A percentile compares a stretch with the other conserved stretches of the same genome.
These are phyloP conservation scores for Mycena capillaripes DNA, from an alignment of 768 basidiomycete species.

Conservation along the genomic window DNA sequence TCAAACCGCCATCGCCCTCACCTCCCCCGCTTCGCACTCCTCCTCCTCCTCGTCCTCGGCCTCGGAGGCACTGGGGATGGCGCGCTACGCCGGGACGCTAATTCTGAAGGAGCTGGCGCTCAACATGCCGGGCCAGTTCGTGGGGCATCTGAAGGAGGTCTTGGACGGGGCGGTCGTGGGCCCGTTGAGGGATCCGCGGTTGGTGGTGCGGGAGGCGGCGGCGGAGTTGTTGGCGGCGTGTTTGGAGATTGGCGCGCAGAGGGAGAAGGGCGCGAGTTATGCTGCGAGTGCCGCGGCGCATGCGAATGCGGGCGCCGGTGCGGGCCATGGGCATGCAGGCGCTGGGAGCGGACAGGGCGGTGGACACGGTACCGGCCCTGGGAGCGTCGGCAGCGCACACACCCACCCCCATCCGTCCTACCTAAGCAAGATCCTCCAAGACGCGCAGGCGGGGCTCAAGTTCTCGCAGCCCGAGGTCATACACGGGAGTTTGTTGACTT, in stretches of 20 bases:
- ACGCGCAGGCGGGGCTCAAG: slow-evolving; percentile 76
- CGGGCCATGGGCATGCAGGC: too few relatives aligned
- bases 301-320: too few relatives aligned
- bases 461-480: slow-evolving; percentile 74
- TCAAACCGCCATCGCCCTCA: slow-evolving; percentile 66
- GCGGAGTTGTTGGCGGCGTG: slow-evolving; percentile 81
- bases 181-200: slow-evolving; percentile 76
- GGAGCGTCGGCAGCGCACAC: too few relatives aligned
- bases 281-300: too few relatives aligned
- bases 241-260: slow-evolving; percentile 71
- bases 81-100: slow-evolving; percentile 80
- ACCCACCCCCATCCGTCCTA: too few relatives aligned
- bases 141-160: slow-evolving; percentile 72
- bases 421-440: slow-evolving; percentile 73
- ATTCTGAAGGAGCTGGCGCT: slow-evolving; percentile 81
- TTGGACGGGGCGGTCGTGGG: slow-evolving; percentile 77
- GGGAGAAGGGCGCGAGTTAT: slow-evolving; percentile 48
- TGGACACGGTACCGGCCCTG: too few relatives aligned
- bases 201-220: slow-evolving; percentile 80
- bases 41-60: too few relatives aligned
- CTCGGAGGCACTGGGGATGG: slow-evolving; percentile 62
- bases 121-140: slow-evolving; percentile 75
- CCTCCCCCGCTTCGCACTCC: slow-evolving; percentile 61
- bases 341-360: slow-evolving; percentile 44
- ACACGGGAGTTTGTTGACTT: slow-evolving; percentile 79